Percentiles rank a stretch among this genome's conserved stretches.
These are phyloP conservation scores for Exophiala xenobiotica DNA, from an alignment of 2,329 filamentous ascomycete species.

Conservation along the genomic window DNA sequence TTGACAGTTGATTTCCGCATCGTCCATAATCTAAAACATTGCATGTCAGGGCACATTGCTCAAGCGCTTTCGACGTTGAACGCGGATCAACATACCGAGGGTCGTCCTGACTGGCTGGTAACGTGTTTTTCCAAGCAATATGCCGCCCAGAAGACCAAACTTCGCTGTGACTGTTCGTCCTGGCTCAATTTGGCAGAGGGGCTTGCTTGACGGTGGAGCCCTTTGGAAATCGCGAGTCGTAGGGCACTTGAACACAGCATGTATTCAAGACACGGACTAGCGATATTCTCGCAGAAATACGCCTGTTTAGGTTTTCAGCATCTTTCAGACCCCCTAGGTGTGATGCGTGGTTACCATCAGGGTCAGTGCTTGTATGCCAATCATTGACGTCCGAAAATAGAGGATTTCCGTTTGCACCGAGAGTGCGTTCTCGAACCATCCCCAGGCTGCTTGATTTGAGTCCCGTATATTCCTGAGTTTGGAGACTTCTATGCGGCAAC, in stretches of 20 bases:
- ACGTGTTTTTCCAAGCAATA: constrained; percentile 9
- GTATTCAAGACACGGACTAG: constrained; percentile 3
- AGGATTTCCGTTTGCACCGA: not conserved
- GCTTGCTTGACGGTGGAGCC: constrained; percentile 5
- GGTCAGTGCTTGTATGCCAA: not conserved
- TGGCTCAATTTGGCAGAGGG: not conserved
- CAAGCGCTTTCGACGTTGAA: too few species aligned
- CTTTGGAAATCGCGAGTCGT: constrained; percentile 2
- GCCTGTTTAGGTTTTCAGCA: not conserved
- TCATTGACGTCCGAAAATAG: not conserved
- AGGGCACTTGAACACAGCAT: constrained; percentile 2
- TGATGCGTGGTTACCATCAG: not conserved
- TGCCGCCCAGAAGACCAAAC: constrained; percentile 9
- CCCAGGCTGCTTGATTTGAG: constrained; percentile 2
- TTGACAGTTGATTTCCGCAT: constrained; percentile 7
- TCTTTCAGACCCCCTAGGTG: not conserved
- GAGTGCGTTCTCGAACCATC: not conserved
- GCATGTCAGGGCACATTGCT: too few species aligned
- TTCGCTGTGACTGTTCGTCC: not conserved
- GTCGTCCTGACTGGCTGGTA: constrained; percentile 5
- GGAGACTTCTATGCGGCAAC: not conserved
- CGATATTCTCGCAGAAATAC: not conserved
- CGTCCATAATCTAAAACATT: constrained; percentile 5
- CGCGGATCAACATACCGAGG: constrained; percentile 7
- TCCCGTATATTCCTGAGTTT: not conserved